Evolutionary conservation across 495 filamentous ascomycete genomes (phyloP).

Genomic region (Lindgomyces ingoldianus): DNA sequence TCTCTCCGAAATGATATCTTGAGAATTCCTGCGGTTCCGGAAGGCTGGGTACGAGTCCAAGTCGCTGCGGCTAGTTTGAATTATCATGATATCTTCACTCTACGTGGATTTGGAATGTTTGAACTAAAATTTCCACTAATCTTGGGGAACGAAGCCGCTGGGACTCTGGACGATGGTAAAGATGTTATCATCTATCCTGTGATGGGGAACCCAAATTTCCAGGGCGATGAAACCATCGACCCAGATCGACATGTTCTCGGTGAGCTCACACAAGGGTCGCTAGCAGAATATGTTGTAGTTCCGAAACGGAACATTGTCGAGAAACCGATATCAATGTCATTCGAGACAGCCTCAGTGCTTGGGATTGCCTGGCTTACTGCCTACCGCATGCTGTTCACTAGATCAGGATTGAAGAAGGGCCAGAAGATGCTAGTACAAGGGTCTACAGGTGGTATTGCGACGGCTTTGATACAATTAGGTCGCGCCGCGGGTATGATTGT

Average conservation of each 20-base stretch:
- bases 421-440: conserved; percentile 43
- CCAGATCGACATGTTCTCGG: conserved; percentile 39
- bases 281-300: conserved; percentile 40
- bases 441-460: conserved; percentile 38
- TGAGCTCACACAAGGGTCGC: conserved; percentile 33
- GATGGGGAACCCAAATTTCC: conserved; percentile 35
- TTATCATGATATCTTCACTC: conserved; percentile 38
- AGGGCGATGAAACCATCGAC: conserved; percentile 40
- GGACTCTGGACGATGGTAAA: conserved; percentile 38
- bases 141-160: conserved; percentile 39
- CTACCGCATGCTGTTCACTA: conserved; percentile 41
- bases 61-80: conserved; percentile 36
- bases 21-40: conserved; percentile 25
- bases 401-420: conserved; percentile 35
- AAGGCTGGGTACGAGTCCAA: conserved; percentile 36
- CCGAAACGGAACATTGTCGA: conserved; percentile 17
- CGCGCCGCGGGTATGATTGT: conserved; percentile 39
- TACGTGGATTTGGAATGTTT: conserved; percentile 32
- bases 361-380: conserved; percentile 43
- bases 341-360: conserved; percentile 30
- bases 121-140: conserved; percentile 35
- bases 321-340: conserved; percentile 18
- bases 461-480: conserved; percentile 41
- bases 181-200: conserved; percentile 34
- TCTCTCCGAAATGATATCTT: conserved; percentile 27